Evolutionary conservation across 371 early-diverging fungal species (phyloP), one percentile per base, ranked within the genome.

Genomic region (Haplosporangium sp.): DNA sequence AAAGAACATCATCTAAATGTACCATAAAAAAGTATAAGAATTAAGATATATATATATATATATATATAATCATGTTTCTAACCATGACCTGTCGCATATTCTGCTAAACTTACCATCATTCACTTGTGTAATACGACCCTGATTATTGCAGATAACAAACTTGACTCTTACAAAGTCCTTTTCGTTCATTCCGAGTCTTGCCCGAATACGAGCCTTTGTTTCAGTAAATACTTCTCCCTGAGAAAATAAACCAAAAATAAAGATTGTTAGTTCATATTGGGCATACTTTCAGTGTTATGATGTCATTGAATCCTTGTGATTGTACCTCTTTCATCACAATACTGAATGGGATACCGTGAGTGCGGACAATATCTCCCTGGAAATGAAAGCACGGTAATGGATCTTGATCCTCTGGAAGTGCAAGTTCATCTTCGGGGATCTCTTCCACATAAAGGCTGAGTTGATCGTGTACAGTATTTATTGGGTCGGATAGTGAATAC

Each of bases 91-190:
- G 27, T 27, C 27, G 27, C 27, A 27, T 27, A 27, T 27, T 27
- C 27, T 27, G 27, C 27, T 27, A 27, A 27, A 27, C 50, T 67
- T 71, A 79, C 74, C 79, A 65, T 81, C 82, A 4, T 61, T 63
- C 55, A 81, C 7, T n/a, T 56, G 13, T 15, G 63, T 72, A 11
- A 57, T 19, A 17, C 66, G 64, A 27, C 83, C 77, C 20, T 55
- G 47, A 10, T 50, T 34, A 57, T 73, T 57, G 27, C 11, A 63
- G 63, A 89, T 77, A 42, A 85, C 85, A 55, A 93, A 78, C 75
- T 91, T 94, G 65, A 94, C 89, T 78, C 94, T 96, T 40, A 86
- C 86, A 84, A 94, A 93, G 42, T 97, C 98, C 85, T 95, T 96
- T 66, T 96, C 96, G 70, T 81, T 87, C 83, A 95, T 85, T 0